These are phyloP conservation scores for Chlorella sp. DNA, from an alignment of 139 green algal species.

Conservation along the genomic window DNA sequence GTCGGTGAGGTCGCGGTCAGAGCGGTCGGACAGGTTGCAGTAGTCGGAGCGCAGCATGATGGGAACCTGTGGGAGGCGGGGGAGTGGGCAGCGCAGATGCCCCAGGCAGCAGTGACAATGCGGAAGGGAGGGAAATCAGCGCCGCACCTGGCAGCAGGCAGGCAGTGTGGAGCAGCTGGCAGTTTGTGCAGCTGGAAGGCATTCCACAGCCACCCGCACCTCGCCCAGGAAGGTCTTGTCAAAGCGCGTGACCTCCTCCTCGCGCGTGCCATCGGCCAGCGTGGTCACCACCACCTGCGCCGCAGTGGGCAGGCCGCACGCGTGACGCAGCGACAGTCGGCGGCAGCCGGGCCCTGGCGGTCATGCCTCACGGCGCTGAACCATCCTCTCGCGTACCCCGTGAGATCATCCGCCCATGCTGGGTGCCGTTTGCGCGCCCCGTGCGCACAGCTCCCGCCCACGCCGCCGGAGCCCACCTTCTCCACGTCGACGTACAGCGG, in stretches of 20 bases:
- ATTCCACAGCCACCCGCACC: conserved; percentile 34
- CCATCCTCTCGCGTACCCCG: too few species aligned
- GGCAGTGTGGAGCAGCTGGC: too few species aligned
- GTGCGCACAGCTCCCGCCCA: conserved; percentile 43
- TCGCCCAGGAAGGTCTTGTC: conserved; percentile 94
- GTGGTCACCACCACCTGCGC: conserved; percentile 22
- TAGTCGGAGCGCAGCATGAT: conserved; percentile 97
- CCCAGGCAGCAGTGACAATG: too few species aligned
- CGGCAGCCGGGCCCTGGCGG: too few species aligned
- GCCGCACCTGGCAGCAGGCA: neutral
- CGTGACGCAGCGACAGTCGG: too few species aligned
- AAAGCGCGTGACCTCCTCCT: conserved; percentile 60
- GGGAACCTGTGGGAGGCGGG: conserved; percentile 93
- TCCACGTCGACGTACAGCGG: conserved; percentile 93
- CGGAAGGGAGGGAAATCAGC: too few species aligned
- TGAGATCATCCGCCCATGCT: too few species aligned
- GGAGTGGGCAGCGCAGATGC: too few species aligned
- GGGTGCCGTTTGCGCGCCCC: too few species aligned
- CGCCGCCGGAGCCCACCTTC: conserved; percentile 60
- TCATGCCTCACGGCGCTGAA: too few species aligned
- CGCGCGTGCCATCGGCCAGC: conserved; percentile 30
- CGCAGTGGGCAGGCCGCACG: neutral
- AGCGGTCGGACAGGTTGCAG: conserved; percentile 83
- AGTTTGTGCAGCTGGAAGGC: too few species aligned
- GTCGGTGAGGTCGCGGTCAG: conserved; percentile 85